Conservation (phyloP, 2,329 filamentous ascomycete genomes). For the Pseudocercospora ulei region DNA sequence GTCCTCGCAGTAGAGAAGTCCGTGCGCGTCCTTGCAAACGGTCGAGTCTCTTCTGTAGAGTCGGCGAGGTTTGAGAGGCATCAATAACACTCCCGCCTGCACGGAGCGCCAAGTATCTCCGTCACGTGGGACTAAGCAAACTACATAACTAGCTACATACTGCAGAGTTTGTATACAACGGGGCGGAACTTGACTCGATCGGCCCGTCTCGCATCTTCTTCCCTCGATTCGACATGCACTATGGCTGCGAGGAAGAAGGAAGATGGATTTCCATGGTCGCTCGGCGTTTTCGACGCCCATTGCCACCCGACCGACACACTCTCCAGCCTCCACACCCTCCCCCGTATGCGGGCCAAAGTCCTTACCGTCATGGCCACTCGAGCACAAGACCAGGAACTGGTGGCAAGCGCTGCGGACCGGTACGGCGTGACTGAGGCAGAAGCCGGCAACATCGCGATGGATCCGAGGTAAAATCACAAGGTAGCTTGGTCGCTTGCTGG, state of each 20-base stretch:
- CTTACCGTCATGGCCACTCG: constrained; percentile 71
- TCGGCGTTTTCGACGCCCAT: constrained; percentile 67
- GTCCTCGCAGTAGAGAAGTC: too few species aligned
- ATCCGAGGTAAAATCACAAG: constrained; percentile 32
- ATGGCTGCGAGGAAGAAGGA: constrained; percentile 21
- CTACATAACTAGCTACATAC: too few species aligned
- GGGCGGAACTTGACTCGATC: too few species aligned
- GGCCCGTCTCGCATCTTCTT: too few species aligned
- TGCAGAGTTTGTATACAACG: too few species aligned
- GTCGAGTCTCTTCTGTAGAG: too few species aligned
- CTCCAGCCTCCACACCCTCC: constrained; percentile 49
- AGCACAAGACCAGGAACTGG: constrained; percentile 63
- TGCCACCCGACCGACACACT: constrained; percentile 77
- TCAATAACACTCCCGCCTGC: too few species aligned
- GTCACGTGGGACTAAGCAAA: too few species aligned
- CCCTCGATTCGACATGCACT: too few species aligned
- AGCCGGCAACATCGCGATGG: constrained; percentile 12
- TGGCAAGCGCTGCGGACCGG: constrained; percentile 50
- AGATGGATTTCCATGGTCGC: constrained; percentile 54
- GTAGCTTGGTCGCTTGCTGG: constrained; percentile 11
- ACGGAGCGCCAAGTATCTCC: too few species aligned
- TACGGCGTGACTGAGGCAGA: constrained; percentile 42
- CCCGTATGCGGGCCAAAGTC: constrained; percentile 54
- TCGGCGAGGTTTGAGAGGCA: too few species aligned
- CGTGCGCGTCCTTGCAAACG: too few species aligned